A percentile compares a stretch with the other conserved stretches of the same genome.
phyloP scores from a whole-genome alignment of 148 eudicot genomes.

The Beta vulgaris region DNA sequence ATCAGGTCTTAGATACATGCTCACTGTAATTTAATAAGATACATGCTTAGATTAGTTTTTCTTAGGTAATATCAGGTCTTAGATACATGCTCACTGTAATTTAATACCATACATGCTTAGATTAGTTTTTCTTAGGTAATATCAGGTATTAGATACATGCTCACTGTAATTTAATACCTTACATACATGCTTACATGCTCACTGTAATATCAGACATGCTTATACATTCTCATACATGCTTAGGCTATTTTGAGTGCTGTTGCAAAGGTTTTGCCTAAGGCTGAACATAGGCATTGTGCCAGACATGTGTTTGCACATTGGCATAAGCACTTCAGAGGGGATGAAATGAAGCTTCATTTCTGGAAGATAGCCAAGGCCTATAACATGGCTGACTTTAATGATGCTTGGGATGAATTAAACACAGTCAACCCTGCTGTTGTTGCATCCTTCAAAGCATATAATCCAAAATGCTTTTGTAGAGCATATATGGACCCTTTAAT shows the following conservation, averaged over 20 bases:
- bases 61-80: too few relatives aligned
- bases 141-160: too few relatives aligned
- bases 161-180: too few relatives aligned
- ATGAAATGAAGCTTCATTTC: not conserved
- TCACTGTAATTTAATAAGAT: too few relatives aligned
- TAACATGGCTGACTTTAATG: not conserved
- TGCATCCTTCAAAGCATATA: not conserved
- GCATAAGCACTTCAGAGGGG: not conserved
- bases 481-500: not conserved
- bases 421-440: not conserved
- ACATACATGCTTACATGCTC: not conserved
- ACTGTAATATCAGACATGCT: too few relatives aligned
- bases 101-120: not conserved
- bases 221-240: too few relatives aligned
- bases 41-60: not conserved
- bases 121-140: too few relatives aligned
- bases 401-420: not conserved
- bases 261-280: too few relatives aligned
- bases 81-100: too few relatives aligned
- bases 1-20: too few relatives aligned
- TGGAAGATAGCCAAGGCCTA: not conserved
- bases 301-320: not conserved
- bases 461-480: not conserved
- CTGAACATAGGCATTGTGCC: conserved; percentile 3
- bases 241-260: not conserved